A percentile compares a stretch with the other conserved stretches of the same genome.
Evolutionary conservation across 768 basidiomycete genomes (phyloP).

Genomic region (button mushroom (Agaricus bisporus)): DNA sequence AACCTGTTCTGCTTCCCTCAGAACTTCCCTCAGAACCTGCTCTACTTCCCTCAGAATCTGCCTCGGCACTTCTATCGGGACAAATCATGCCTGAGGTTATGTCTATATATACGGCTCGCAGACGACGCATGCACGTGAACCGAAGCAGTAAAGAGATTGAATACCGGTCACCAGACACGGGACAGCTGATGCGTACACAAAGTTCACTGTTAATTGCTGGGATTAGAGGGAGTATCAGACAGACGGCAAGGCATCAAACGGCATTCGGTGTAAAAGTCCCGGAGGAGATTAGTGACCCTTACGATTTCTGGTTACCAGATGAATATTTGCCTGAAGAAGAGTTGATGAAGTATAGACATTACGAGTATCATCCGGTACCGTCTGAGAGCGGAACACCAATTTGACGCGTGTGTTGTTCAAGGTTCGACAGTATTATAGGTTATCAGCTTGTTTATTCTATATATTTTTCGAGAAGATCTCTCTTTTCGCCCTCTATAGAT

Average conservation of each 20-base stretch:
- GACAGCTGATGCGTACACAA: neutral
- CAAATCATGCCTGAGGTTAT: neutral
- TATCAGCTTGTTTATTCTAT: too few relatives aligned
- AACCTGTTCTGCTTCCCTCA: neutral
- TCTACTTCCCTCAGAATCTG: neutral
- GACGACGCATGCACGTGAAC: slow-evolving; percentile 17
- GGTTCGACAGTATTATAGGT: too few relatives aligned
- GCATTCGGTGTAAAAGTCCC: slow-evolving; percentile 10
- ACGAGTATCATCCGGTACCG: neutral
- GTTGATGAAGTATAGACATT: slow-evolving; percentile 7
- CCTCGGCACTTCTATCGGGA: neutral
- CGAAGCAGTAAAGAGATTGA: neutral
- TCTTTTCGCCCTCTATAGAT: too few relatives aligned
- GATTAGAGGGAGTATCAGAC: slow-evolving; percentile 5
- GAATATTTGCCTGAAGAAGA: slow-evolving; percentile 10
- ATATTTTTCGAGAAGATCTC: too few relatives aligned
- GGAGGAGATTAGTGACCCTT: slow-evolving; percentile 3
- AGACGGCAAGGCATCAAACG: slow-evolving; percentile 5
- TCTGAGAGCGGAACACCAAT: neutral
- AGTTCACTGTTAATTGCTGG: slow-evolving; percentile 5
- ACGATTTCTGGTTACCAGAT: slow-evolving; percentile 8
- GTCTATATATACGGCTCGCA: slow-evolving; percentile 12
- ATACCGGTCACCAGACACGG: slow-evolving; percentile 7
- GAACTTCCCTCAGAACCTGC: neutral
- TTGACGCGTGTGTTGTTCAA: too few relatives aligned